Evolutionary conservation across 371 early-diverging fungal genomes (phyloP), one percentile per base, ranked within the genome.

Genomic region (Mucor lusitanicus): DNA sequence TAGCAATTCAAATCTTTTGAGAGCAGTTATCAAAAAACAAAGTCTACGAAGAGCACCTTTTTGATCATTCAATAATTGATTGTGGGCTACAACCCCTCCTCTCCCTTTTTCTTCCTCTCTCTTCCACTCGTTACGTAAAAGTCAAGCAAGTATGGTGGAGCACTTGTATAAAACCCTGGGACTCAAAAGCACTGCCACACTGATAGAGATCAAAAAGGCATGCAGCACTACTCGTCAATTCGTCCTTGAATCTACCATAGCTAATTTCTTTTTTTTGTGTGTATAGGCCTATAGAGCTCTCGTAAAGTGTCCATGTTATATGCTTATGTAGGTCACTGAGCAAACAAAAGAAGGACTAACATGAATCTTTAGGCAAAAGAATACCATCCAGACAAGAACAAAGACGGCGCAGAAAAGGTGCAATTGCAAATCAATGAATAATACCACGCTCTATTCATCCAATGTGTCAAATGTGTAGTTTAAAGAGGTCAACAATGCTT

Each of bases 381-480:
- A 61, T 67, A 61, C 13, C 67, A 61, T 9, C 67, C 61, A 7
- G 62, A 67, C 13, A 68, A 68, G 19, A 68, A 68, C 27, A 63
- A 56, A 30, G 23, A 68, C 3, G 63, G 63, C 35, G 48, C 62
- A 35, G 61, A 67, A 33, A 67, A 57, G 62, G 62, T 61, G 61
- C 9, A 37, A 11, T 13, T 37, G 37, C 30, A 37, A 2, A 37
- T 1, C n/a, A n/a, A n/a, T n/a, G 32, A 37, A 37, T 13, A 37
- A 6, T 3, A 33, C 7, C 33, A 3, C 3, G 48, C 2, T 46
- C 21, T 3, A 46, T 21, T 23, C 13, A 37, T 37, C 37, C 37
- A 37, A 8, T 1, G 33, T 37, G 37, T 37, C n/a, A 46, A 13
- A 21, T 46, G 19, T 33, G 3, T 27, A 66, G 66, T 66, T 66